These are phyloP conservation scores for Phaeotremella skinneri DNA, from an alignment of 768 basidiomycete species.

Conservation along the genomic window DNA sequence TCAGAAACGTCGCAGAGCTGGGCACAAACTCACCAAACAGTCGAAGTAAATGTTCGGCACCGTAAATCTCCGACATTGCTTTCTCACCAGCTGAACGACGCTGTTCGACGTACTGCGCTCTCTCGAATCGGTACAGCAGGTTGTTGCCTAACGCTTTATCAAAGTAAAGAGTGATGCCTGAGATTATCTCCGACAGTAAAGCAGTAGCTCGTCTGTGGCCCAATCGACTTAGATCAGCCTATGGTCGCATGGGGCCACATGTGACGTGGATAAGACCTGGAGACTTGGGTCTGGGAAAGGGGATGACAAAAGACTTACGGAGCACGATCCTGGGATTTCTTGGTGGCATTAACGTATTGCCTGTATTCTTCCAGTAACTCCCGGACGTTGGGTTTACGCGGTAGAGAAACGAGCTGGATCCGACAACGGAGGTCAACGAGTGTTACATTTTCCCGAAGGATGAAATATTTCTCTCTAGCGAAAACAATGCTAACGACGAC, in stretches of 20 bases:
- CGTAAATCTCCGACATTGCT: slow-evolving; percentile 87
- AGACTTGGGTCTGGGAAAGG: neutral
- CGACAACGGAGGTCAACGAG: neutral
- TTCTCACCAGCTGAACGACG: slow-evolving; percentile 69
- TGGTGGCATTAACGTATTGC: slow-evolving; percentile 53
- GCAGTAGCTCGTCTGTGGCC: slow-evolving; percentile 62
- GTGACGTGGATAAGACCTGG: neutral
- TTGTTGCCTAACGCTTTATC: slow-evolving; percentile 80
- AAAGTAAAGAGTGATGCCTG: slow-evolving; percentile 86
- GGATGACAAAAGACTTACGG: slow-evolving; percentile 39
- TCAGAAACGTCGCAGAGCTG: neutral
- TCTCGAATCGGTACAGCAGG: slow-evolving; percentile 89
- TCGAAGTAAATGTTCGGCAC: slow-evolving; percentile 86
- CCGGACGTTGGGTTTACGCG: slow-evolving; percentile 73
- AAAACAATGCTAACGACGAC: slow-evolving; percentile 22
- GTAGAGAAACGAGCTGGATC: slow-evolving; percentile 75
- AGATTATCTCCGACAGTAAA: slow-evolving; percentile 73
- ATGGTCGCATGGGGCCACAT: too few relatives aligned
- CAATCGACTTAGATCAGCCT: neutral
- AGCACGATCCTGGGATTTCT: slow-evolving; percentile 39
- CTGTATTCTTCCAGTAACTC: slow-evolving; percentile 76
- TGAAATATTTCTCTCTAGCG: neutral
- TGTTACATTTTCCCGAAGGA: neutral
- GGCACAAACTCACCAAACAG: slow-evolving; percentile 70
- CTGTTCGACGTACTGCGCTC: slow-evolving; percentile 83